These are phyloP conservation scores for Fraxinus ornus DNA, from an alignment of 305 asterid genomes.

Conservation along the genomic window DNA sequence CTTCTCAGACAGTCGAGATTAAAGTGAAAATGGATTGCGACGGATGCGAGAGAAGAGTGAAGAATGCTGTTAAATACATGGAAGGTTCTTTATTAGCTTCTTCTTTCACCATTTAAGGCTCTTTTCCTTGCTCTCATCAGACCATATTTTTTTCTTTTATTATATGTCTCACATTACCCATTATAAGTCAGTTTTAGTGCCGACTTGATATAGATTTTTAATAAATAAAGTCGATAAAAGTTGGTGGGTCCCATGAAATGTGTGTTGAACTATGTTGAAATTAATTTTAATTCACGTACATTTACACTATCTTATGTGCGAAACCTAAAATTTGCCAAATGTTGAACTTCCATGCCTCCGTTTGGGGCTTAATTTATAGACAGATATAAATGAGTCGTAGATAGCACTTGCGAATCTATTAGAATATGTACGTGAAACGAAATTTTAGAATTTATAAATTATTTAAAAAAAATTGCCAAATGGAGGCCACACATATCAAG, in stretches of 20 bases:
- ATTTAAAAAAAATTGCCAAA: neutral
- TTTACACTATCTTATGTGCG: neutral
- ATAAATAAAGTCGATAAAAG: neutral
- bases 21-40: constrained; percentile 88
- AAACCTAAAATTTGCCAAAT: neutral
- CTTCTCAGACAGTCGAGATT: constrained; percentile 73
- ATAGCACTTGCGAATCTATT: too few relatives aligned
- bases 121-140: neutral
- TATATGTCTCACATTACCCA: neutral
- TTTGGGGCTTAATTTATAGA: neutral
- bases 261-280: neutral
- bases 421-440: neutral
- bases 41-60: constrained; percentile 85
- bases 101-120: neutral
- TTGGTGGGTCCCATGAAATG: neutral
- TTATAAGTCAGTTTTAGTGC: too few relatives aligned
- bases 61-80: constrained; percentile 64
- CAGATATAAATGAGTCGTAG: neutral
- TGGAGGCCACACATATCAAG: neutral
- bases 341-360: neutral
- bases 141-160: neutral
- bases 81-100: constrained; percentile 41
- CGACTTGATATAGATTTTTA: too few relatives aligned
- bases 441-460: neutral
- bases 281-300: too few relatives aligned